phyloP scores from a whole-genome alignment of 768 basidiomycete species.

The Auriscalpium vulgare region DNA sequence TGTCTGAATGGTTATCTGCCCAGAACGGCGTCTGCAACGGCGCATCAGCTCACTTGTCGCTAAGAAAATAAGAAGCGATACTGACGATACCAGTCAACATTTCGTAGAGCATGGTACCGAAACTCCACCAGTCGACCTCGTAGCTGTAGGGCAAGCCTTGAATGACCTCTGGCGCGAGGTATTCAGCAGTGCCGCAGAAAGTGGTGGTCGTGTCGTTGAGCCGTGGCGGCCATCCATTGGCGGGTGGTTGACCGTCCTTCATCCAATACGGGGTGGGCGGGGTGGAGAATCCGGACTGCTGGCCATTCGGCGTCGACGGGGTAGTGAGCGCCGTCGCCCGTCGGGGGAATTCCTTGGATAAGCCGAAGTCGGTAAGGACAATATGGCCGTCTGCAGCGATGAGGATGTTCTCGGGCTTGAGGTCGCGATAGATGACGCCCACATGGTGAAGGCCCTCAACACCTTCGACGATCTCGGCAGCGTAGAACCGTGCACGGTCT shows the following conservation, averaged over 20 bases:
- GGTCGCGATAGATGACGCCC: slow-evolving; percentile 95
- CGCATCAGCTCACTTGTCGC: slow-evolving; percentile 8
- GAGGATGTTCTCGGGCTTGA: slow-evolving; percentile 95
- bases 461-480: slow-evolving; percentile 95
- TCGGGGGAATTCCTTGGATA: slow-evolving; percentile 85
- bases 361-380: slow-evolving; percentile 94
- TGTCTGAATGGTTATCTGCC: slow-evolving; percentile 89
- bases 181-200: slow-evolving; percentile 95
- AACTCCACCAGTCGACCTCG: slow-evolving; percentile 97
- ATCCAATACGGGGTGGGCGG: slow-evolving; percentile 59
- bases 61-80: slow-evolving; percentile 20
- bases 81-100: slow-evolving; percentile 93
- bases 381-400: slow-evolving; percentile 94
- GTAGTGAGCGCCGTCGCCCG: slow-evolving; percentile 36
- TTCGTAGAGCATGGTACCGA: slow-evolving; percentile 96
- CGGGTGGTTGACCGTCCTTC: slow-evolving; percentile 52
- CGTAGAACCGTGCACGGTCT: slow-evolving; percentile 93
- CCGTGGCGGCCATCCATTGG: slow-evolving; percentile 49
- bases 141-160: slow-evolving; percentile 86
- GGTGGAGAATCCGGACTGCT: slow-evolving; percentile 41
- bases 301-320: slow-evolving; percentile 50
- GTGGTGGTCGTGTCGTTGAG: slow-evolving; percentile 66
- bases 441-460: slow-evolving; percentile 89
- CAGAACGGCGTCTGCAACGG: slow-evolving; percentile 75
- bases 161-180: slow-evolving; percentile 94